Evolutionary conservation across 169 alveolate species (phyloP), one percentile per base, ranked within the genome.

Genomic region (Cystoisospora suis): DNA sequence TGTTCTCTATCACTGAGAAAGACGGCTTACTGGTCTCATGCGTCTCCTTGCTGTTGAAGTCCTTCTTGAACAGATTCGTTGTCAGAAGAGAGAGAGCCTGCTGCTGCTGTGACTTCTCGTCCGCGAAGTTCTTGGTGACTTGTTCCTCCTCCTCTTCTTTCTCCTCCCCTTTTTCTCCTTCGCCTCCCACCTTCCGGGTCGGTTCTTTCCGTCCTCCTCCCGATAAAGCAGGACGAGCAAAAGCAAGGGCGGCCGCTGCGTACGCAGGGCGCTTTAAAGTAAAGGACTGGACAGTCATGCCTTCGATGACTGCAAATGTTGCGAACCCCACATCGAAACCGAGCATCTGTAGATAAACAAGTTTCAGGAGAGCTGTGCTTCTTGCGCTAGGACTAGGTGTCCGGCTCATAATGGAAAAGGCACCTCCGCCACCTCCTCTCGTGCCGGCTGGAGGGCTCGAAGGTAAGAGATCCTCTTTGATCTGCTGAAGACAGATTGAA

Each of bases 21-120:
- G n/a, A n/a, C n/a, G n/a, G n/a, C 75, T 49, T 49, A 72, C 93
- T 88, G 5, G 87, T 85, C 58, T 83, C 91, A 49, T 15, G 56
- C 36, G 56, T 36, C 23, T 75, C 70, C 42, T 59, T 56, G 86
- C 81, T 72, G 75, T 42, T 72, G 56, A 72, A 29, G 70, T 81
- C 95, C 88, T 93, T 93, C 86, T 90, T 90, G 90, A 93, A 93
- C 59, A 90, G 93, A 61, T 93, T 93, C 47, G 87, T 88, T 45
- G 95, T 91, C 81, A 93, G 58, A 0, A 93, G 94, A 0, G 94
- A 91, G 69, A 91, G 92, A 38, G 88, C 95, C 65, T 83, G 90
- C 42, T 83, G 90, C 61, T 83, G 79, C 81, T 49, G 75, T 56
- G 49, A 75, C 45, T 81, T 56, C 53, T 75, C 58, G 38, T 77